phyloP scores from a whole-genome alignment of 2,329 filamentous ascomycete species.

The Harringtonia lauricola region DNA sequence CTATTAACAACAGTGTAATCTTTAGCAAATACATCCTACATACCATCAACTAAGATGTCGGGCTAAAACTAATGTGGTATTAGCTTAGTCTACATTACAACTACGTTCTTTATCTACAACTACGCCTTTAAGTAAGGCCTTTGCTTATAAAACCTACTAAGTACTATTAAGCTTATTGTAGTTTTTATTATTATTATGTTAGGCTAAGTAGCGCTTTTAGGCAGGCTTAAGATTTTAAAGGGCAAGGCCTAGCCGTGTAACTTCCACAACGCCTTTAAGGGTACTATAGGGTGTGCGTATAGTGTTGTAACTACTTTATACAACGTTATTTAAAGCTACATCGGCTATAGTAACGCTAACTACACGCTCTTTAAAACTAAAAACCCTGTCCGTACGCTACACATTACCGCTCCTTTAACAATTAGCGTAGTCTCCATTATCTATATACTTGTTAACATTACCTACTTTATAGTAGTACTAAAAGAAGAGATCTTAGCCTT shows the following conservation, averaged over 20 bases:
- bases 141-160: conserved; percentile 54
- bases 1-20: conserved; percentile 55
- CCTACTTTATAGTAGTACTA: conserved; percentile 51
- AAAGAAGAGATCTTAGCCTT: conserved; percentile 40
- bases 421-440: conserved; percentile 46
- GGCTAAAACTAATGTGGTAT: conserved; percentile 58
- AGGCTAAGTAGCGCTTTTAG: conserved; percentile 50
- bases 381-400: conserved; percentile 53
- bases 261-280: conserved; percentile 52
- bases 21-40: conserved; percentile 62
- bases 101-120: conserved; percentile 55
- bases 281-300: conserved; percentile 55
- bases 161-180: conserved; percentile 54
- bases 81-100: conserved; percentile 54
- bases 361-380: conserved; percentile 55
- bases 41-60: conserved; percentile 50
- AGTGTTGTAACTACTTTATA: conserved; percentile 59
- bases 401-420: conserved; percentile 51
- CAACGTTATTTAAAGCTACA: conserved; percentile 62
- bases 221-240: conserved; percentile 39
- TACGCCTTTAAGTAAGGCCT: conserved; percentile 54
- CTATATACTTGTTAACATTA: conserved; percentile 57
- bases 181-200: conserved; percentile 54
- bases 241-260: conserved; percentile 34
- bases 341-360: conserved; percentile 59